phyloP scores from a whole-genome alignment of 2,329 filamentous ascomycete genomes.

The Domatiomyces catenatus region DNA sequence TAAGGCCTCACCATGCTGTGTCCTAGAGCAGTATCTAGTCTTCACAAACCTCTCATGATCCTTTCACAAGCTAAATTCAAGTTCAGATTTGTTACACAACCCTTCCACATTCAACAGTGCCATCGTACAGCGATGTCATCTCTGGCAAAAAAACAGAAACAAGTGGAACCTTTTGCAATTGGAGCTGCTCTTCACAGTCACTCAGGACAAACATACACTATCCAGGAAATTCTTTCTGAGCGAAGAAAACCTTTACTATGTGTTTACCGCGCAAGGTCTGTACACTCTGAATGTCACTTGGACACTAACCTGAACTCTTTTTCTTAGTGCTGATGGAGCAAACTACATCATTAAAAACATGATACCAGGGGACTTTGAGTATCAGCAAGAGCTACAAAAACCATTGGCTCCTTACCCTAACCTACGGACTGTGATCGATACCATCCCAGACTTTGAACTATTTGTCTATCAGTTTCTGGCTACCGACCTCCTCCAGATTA shows the following conservation, averaged over 20 bases:
- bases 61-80: no score
- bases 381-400: conserved; percentile 5
- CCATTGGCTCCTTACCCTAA: conserved; percentile 19
- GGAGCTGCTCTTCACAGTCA: background rate
- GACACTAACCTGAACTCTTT: no score
- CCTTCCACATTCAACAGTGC: no score
- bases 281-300: no score
- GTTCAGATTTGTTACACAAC: background rate
- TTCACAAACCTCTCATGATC: no score
- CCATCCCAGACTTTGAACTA: conserved; percentile 30
- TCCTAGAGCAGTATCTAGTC: no score
- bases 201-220: background rate
- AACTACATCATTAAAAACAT: conserved; percentile 19
- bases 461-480: conserved; percentile 32
- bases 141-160: no score
- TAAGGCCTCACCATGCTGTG: no score
- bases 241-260: background rate
- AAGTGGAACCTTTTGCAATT: no score
- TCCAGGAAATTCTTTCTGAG: background rate
- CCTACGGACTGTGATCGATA: conserved; percentile 27
- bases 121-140: no score
- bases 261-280: no score
- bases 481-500: conserved; percentile 30
- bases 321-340: conserved; percentile 1
- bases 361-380: conserved; percentile 11